A percentile compares a stretch with the other conserved stretches of the same genome.
These are phyloP conservation scores for Lindgomyces ingoldianus DNA, from an alignment of 495 filamentous ascomycete genomes.

Conservation along the genomic window DNA sequence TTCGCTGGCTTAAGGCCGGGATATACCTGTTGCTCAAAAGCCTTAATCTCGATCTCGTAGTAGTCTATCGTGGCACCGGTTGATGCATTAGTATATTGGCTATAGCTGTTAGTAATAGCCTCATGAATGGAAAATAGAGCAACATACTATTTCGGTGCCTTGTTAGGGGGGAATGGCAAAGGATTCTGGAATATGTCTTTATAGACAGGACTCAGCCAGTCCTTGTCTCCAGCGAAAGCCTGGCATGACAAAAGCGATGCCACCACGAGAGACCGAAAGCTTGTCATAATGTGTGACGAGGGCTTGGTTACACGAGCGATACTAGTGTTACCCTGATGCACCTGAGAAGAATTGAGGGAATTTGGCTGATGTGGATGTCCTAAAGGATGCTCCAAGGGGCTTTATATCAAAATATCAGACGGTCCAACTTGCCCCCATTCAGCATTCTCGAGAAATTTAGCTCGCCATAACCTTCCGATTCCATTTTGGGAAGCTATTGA, in stretches of 20 bases:
- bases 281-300: conserved; percentile 10
- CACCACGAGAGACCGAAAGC: conserved; percentile 10
- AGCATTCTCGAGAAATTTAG: not conserved
- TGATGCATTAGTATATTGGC: conserved; percentile 31
- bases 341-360: not conserved
- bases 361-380: not conserved
- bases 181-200: conserved; percentile 51
- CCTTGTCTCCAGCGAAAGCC: conserved; percentile 27
- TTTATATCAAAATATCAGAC: conserved; percentile 5
- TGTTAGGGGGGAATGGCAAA: conserved; percentile 54
- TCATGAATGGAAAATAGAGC: not conserved
- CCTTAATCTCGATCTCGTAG: conserved; percentile 54
- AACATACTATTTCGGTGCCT: conserved; percentile 39
- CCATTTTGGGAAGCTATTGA: not conserved
- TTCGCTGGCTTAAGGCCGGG: conserved; percentile 50
- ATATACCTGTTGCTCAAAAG: conserved; percentile 51
- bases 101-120: conserved; percentile 19
- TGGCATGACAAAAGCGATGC: conserved; percentile 13
- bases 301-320: not conserved
- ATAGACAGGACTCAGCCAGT: conserved; percentile 45
- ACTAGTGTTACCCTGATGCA: not conserved
- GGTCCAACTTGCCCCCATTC: not conserved
- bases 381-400: not conserved
- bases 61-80: conserved; percentile 46
- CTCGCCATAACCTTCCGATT: not conserved